phyloP scores from a whole-genome alignment of 2,329 filamentous ascomycete genomes.

The Alternaria viburni region DNA sequence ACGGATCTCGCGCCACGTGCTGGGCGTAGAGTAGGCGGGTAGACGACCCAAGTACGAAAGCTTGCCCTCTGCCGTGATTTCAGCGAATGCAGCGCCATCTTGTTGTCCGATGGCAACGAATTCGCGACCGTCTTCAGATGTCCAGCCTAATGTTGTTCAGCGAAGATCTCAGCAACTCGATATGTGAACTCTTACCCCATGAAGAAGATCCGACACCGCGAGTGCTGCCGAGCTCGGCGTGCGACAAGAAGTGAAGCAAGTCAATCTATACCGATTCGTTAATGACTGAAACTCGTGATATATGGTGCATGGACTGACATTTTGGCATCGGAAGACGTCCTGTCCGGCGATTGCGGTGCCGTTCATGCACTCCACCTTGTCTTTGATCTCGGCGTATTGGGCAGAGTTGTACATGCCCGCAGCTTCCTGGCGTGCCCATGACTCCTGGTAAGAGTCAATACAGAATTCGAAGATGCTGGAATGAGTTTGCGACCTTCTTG shows the following conservation, averaged over 20 bases:
- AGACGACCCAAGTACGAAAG: slow-evolving; percentile 62
- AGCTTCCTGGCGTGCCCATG: slow-evolving; percentile 44
- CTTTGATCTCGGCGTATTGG: slow-evolving; percentile 44
- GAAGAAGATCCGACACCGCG: slow-evolving; percentile 54
- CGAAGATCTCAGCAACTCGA: background rate
- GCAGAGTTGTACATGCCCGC: slow-evolving; percentile 42
- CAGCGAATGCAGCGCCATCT: slow-evolving; percentile 62
- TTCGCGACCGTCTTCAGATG: slow-evolving; percentile 59
- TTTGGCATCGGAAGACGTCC: slow-evolving; percentile 48
- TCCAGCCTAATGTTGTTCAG: slow-evolving; percentile 51
- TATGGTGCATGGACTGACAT: background rate
- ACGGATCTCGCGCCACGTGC: slow-evolving; percentile 62
- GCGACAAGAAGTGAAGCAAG: slow-evolving; percentile 62
- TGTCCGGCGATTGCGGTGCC: slow-evolving; percentile 44
- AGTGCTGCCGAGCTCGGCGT: slow-evolving; percentile 59
- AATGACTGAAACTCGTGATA: background rate
- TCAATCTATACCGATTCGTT: slow-evolving; percentile 50
- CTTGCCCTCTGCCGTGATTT: slow-evolving; percentile 59
- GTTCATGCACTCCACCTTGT: slow-evolving; percentile 44
- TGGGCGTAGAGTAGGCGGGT: slow-evolving; percentile 54
- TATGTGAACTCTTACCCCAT: slow-evolving; percentile 48
- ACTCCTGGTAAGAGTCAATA: slow-evolving; percentile 42
- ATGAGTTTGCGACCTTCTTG: slow-evolving; percentile 33
- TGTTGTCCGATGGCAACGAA: slow-evolving; percentile 62
- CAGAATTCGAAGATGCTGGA: background rate